A percentile compares a stretch with the other conserved stretches of the same genome.
Evolutionary conservation across 2,329 filamentous ascomycete species (phyloP).

Genomic region (Talaromyces sp.): DNA sequence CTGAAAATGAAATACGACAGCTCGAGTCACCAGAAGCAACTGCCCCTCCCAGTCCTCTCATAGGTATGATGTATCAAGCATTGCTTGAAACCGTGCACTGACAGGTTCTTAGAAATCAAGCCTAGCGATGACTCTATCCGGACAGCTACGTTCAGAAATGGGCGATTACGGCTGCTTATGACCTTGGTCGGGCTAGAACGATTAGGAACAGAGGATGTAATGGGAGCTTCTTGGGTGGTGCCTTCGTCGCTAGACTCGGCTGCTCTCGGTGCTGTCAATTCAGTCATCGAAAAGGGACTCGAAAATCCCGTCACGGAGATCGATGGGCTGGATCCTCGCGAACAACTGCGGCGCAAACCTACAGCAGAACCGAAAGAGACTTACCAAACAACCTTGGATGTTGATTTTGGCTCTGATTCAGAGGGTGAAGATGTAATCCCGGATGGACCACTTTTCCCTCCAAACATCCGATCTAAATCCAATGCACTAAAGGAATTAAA

Average conservation of each 20-base stretch:
- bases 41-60: slow-evolving; percentile 24
- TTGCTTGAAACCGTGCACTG: slow-evolving; percentile 16
- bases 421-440: slow-evolving; percentile 57
- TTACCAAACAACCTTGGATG: slow-evolving; percentile 39
- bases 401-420: slow-evolving; percentile 65
- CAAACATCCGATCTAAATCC: slow-evolving; percentile 43
- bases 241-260: slow-evolving; percentile 61
- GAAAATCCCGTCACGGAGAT: slow-evolving; percentile 73
- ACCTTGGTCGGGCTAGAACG: slow-evolving; percentile 66
- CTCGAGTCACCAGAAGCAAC: slow-evolving; percentile 33
- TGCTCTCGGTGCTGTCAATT: slow-evolving; percentile 62
- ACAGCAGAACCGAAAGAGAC: slow-evolving; percentile 36
- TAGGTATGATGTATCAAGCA: slow-evolving; percentile 43
- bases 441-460: slow-evolving; percentile 62
- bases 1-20: slow-evolving; percentile 58
- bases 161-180: slow-evolving; percentile 79
- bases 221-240: slow-evolving; percentile 73
- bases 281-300: slow-evolving; percentile 70
- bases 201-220: slow-evolving; percentile 62
- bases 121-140: slow-evolving; percentile 63
- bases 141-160: slow-evolving; percentile 80
- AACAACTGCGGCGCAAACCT: slow-evolving; percentile 69
- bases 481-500: slow-evolving; percentile 55
- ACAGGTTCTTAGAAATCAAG: slow-evolving; percentile 48
- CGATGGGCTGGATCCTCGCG: slow-evolving; percentile 66